These are phyloP conservation scores for Camellia oleifera DNA, from an alignment of 179 eudicot genomes.

Conservation along the genomic window DNA sequence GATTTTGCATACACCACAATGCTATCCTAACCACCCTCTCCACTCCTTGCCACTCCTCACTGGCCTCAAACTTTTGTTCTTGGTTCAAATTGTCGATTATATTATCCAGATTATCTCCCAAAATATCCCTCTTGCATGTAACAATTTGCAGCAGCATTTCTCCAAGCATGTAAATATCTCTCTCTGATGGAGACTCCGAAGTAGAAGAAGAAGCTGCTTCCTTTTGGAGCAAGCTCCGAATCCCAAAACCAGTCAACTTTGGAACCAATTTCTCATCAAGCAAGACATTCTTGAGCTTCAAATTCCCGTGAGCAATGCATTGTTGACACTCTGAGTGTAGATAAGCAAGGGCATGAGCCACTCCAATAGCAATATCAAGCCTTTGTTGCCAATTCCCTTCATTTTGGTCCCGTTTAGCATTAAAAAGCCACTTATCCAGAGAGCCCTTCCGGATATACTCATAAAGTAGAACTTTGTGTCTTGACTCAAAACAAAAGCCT, in stretches of 20 bases:
- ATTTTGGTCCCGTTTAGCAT: constrained; percentile 17
- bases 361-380: constrained; percentile 52
- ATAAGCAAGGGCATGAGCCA: constrained; percentile 54
- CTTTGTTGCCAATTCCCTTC: constrained; percentile 35
- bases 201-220: constrained; percentile 34
- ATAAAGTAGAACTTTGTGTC: constrained; percentile 38
- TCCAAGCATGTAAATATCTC: constrained; percentile 50
- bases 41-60: constrained; percentile 31
- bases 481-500: constrained; percentile 59
- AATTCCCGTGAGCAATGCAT: constrained; percentile 53
- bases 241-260: constrained; percentile 60
- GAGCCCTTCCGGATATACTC: constrained; percentile 50
- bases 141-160: constrained; percentile 44
- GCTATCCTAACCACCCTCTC: constrained; percentile 55
- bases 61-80: constrained; percentile 18
- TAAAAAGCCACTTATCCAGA: constrained; percentile 44
- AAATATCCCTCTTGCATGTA: constrained; percentile 33
- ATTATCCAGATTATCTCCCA: constrained; percentile 18
- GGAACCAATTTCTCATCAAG: constrained; percentile 53
- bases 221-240: constrained; percentile 25
- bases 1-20: constrained; percentile 65
- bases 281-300: constrained; percentile 57
- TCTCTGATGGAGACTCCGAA: constrained; percentile 49
- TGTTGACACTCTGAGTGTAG: constrained; percentile 55
- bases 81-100: constrained; percentile 29